These are phyloP conservation scores for Pseudozyma thailandica DNA, from an alignment of 1,284 basidiomycete genomes.

Conservation along the genomic window DNA sequence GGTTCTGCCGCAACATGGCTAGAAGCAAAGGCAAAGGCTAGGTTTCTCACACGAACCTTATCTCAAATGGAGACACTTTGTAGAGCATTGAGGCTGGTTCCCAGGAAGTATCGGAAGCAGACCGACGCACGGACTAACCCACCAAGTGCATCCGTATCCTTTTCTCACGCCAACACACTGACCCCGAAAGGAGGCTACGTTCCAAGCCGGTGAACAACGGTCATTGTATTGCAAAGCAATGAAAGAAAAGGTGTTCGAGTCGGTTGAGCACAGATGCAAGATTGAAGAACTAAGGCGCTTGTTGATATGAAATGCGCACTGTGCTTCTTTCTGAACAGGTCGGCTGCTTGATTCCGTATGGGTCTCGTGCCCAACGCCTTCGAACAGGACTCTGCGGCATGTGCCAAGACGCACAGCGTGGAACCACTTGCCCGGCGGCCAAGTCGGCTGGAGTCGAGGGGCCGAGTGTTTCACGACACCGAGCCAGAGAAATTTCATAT, in stretches of 20 bases:
- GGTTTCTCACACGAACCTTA: conserved; percentile 29
- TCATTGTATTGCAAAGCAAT: not conserved
- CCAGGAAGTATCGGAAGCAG: conserved; percentile 17
- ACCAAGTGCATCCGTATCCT: not conserved
- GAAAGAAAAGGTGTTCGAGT: no score
- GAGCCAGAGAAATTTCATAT: not conserved
- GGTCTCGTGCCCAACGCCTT: not conserved
- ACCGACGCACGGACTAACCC: conserved; percentile 14
- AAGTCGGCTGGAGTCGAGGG: not conserved
- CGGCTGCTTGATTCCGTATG: no score
- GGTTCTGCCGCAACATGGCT: not conserved
- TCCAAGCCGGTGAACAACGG: no score
- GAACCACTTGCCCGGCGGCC: not conserved
- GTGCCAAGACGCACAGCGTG: no score
- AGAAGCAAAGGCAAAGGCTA: conserved; percentile 1
- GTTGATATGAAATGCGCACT: not conserved
- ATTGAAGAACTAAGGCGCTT: not conserved
- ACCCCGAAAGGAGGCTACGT: not conserved
- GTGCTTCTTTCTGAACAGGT: not conserved
- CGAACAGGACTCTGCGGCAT: not conserved
- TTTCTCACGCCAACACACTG: conserved; percentile 24
- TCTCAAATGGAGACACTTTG: not conserved
- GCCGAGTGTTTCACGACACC: not conserved
- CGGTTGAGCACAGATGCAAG: no score
- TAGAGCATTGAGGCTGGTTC: conserved; percentile 9